Percentiles rank a stretch among this genome's conserved stretches.
Conservation (phyloP, 1,139 yeast species). For the Candida dubliniensis region DNA sequence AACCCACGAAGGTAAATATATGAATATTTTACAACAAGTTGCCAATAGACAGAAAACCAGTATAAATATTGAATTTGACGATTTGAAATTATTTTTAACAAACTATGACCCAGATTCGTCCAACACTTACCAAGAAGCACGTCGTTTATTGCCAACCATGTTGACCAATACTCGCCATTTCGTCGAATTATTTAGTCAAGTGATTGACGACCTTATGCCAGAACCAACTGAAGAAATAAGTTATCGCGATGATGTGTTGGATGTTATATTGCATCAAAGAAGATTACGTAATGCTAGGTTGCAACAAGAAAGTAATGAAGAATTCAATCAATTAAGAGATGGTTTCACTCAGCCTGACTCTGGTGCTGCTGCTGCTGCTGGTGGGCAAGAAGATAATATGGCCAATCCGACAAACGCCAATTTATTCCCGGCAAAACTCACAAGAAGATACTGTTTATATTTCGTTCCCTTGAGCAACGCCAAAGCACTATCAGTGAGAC, state of each 20-base stretch:
- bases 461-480: slow-evolving; percentile 66
- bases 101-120: slow-evolving; percentile 27
- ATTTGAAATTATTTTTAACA: slow-evolving; percentile 65
- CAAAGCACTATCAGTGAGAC: slow-evolving; percentile 78
- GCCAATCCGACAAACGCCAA: slow-evolving; percentile 21
- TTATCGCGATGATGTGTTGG: slow-evolving; percentile 87
- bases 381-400: slow-evolving; percentile 1
- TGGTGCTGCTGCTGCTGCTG: slow-evolving; percentile 7
- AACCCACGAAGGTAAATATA: slow-evolving; percentile 51
- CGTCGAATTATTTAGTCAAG: slow-evolving; percentile 70
- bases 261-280: slow-evolving; percentile 89
- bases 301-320: slow-evolving; percentile 65
- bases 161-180: slow-evolving; percentile 76
- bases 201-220: slow-evolving; percentile 83
- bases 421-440: slow-evolving; percentile 80
- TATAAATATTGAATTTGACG: slow-evolving; percentile 78
- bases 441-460: slow-evolving; percentile 83
- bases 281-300: slow-evolving; percentile 75
- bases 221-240: slow-evolving; percentile 73
- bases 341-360: slow-evolving; percentile 26
- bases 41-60: slow-evolving; percentile 81
- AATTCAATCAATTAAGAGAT: slow-evolving; percentile 39
- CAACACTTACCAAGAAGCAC: slow-evolving; percentile 23
- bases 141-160: slow-evolving; percentile 56
- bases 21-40: slow-evolving; percentile 70